These are phyloP conservation scores for Heterobasidion irregulare DNA, from an alignment of 1,284 basidiomycete genomes.

Conservation along the genomic window DNA sequence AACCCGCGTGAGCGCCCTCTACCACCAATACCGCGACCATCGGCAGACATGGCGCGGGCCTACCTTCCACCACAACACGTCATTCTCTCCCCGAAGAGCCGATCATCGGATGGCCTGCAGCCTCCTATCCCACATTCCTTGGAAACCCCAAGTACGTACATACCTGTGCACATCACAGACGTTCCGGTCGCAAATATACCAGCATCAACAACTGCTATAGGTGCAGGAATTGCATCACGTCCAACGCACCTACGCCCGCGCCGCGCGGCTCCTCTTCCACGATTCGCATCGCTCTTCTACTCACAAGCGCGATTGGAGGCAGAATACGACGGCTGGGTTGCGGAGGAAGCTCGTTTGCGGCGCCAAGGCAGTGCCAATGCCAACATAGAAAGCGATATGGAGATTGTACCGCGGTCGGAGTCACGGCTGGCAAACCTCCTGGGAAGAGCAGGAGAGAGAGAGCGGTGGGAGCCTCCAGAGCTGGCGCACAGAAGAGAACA, in stretches of 20 bases:
- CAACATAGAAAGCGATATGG: background rate
- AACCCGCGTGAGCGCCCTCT: background rate
- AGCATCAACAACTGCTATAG: background rate
- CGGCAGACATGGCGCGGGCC: background rate
- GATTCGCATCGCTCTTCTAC: background rate
- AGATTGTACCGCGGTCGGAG: background rate
- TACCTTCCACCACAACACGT: background rate
- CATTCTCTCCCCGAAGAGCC: background rate
- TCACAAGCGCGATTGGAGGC: background rate
- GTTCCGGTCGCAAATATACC: background rate
- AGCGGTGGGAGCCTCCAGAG: background rate
- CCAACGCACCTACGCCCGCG: background rate
- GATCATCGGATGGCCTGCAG: background rate
- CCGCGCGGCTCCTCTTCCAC: background rate
- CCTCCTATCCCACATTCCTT: background rate
- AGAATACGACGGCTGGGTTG: background rate
- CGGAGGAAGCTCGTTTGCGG: background rate
- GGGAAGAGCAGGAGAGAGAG: background rate
- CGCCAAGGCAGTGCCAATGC: background rate
- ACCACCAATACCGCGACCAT: background rate
- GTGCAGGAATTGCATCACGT: background rate
- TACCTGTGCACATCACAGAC: background rate
- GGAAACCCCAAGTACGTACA: background rate
- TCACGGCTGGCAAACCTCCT: conserved; percentile 2
- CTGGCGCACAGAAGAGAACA: conserved; percentile 7